Conservation (phyloP, 768 basidiomycete species). For the Tulasnella sp. region DNA sequence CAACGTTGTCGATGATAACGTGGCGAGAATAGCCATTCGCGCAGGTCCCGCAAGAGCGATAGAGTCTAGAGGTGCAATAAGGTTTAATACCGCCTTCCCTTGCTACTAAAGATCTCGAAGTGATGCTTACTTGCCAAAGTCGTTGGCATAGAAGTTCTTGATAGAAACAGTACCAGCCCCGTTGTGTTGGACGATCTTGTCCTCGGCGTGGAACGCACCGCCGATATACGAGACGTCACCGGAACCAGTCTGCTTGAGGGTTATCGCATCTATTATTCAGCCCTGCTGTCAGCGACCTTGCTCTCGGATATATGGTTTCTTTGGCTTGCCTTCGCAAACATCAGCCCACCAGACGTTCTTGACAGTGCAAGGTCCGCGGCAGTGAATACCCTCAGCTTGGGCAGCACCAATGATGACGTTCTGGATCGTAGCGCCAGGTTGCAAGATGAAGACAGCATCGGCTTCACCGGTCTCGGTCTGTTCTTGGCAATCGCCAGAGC, state of each 20-base stretch:
- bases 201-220: constrained; percentile 23
- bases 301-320: too few species aligned
- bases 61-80: not conserved
- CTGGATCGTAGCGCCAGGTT: not conserved
- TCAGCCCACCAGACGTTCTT: constrained; percentile 21
- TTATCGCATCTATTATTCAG: not conserved
- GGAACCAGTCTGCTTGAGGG: constrained; percentile 17
- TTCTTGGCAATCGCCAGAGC: not conserved
- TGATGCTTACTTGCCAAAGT: not conserved
- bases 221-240: constrained; percentile 29
- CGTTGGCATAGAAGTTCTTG: constrained; percentile 21
- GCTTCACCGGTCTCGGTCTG: not conserved
- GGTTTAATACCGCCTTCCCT: too few species aligned
- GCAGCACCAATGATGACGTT: constrained; percentile 14
- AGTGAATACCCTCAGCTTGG: constrained; percentile 23
- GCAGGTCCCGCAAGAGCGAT: not conserved
- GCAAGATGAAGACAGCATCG: constrained; percentile 2
- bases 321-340: constrained; percentile 19
- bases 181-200: constrained; percentile 36
- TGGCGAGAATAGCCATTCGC: not conserved
- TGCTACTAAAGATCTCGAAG: too few species aligned
- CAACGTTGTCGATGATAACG: constrained; percentile 10
- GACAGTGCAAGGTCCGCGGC: not conserved
- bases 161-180: not conserved
- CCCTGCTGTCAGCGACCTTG: not conserved